Evolutionary conservation across 805 yeast species (phyloP), one percentile per base, ranked within the genome.

Genomic region (Helenozyma baotianmanensis): DNA sequence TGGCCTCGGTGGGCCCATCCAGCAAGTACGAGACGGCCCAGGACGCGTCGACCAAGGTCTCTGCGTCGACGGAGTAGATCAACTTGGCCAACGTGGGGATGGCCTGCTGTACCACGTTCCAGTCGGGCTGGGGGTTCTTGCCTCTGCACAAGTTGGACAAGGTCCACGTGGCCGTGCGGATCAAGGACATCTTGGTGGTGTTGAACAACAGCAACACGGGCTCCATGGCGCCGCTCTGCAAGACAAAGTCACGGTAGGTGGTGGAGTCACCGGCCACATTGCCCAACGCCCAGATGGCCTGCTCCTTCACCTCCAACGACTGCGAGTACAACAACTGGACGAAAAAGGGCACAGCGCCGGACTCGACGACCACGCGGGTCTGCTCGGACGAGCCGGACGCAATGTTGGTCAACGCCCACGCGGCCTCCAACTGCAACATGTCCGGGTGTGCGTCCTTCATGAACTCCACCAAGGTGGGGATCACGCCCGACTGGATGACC

Each of bases 221-320:
- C 42, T 76, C 80, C 83, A 92, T 83, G 15, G 97, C 97, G 43
- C 82, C 80, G 50, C 87, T 82, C 26, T 72, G 64, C 48, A 92
- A 70, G 27, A 92, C 97, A 50, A 74, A 82, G 65, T 92, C 97
- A 67, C 98, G 80, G 70, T 79, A 87, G 25, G 72, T 68, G 7
- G 96, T 75, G 11, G 96, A 86, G 59, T 92, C 98, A 61, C 98
- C 98, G 17, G 98, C 97, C 58, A 92, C 96, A 58, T 92, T 92
- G 64, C 98, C 98, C 47, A 92, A 70, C 18, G 98, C 97, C 98
- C 98, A 92, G 48, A 92, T 90, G 10, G 97, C 97, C 67, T 92
- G 98, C 62, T 92, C 98, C 62, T 87, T 86, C 36, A 92, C 97
- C 55, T 92, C 97, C 38, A 80, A 69, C 25, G 94, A 85, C 38